Evolutionary conservation across 2,329 filamentous ascomycete genomes (phyloP).

Genomic region (Lomentospora prolificans): DNA sequence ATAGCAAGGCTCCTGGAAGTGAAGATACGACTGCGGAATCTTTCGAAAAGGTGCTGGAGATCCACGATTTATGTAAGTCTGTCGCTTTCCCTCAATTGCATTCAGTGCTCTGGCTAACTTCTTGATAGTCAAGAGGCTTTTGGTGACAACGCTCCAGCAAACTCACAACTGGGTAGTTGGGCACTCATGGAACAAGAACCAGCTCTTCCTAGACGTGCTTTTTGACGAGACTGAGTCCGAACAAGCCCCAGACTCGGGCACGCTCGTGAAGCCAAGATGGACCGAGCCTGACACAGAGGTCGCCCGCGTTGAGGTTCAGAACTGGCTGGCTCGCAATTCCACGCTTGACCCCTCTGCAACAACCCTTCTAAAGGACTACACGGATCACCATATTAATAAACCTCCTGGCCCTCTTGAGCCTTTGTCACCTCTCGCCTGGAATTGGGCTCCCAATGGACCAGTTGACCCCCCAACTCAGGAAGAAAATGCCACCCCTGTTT

Average conservation of each 20-base stretch:
- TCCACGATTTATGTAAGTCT: constrained; percentile 49
- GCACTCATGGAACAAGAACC: constrained; percentile 61
- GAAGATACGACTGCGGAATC: constrained; percentile 32
- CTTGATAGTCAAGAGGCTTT: constrained; percentile 50
- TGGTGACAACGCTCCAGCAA: constrained; percentile 57
- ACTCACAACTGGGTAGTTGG: constrained; percentile 62
- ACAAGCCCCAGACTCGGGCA: constrained; percentile 24
- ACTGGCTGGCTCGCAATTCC: constrained; percentile 54
- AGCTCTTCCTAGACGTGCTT: constrained; percentile 57
- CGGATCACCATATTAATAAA: constrained; percentile 36
- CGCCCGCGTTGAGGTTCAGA: constrained; percentile 49
- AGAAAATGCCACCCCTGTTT: constrained; percentile 35
- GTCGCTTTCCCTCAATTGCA: not conserved
- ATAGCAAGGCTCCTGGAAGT: constrained; percentile 55
- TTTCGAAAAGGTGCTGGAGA: constrained; percentile 26
- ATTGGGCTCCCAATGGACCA: constrained; percentile 38
- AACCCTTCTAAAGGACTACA: constrained; percentile 45
- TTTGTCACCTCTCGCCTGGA: constrained; percentile 43
- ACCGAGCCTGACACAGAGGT: constrained; percentile 42
- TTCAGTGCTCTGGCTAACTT: constrained; percentile 13
- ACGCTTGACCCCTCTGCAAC: constrained; percentile 47
- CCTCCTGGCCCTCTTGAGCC: constrained; percentile 39
- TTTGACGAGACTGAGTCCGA: constrained; percentile 44
- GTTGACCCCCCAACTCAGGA: constrained; percentile 26
- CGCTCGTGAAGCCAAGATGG: constrained; percentile 37